A percentile compares a stretch with the other conserved stretches of the same genome.
These are phyloP conservation scores for Hyaloscypha bicolor DNA, from an alignment of 495 filamentous ascomycete genomes.

Conservation along the genomic window DNA sequence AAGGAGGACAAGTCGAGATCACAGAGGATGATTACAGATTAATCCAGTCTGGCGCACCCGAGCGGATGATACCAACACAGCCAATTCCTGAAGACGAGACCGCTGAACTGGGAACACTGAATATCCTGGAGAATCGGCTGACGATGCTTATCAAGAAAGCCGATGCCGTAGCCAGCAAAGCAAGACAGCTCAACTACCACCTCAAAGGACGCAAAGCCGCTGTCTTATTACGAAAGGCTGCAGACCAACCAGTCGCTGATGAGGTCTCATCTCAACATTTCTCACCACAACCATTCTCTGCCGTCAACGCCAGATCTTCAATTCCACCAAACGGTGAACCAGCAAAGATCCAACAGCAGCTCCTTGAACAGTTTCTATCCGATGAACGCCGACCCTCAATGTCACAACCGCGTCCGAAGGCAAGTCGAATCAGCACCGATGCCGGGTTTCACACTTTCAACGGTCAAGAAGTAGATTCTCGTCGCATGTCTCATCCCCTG, in stretches of 20 bases:
- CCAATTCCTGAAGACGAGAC: constrained; percentile 85
- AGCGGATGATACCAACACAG: constrained; percentile 81
- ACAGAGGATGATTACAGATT: constrained; percentile 84
- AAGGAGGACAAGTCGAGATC: constrained; percentile 81
- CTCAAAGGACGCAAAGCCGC: constrained; percentile 73
- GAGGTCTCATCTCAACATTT: constrained; percentile 10
- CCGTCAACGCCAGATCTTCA: constrained; percentile 21
- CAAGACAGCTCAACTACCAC: constrained; percentile 80
- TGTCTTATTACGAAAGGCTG: constrained; percentile 56
- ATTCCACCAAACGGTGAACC: constrained; percentile 21
- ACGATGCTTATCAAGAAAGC: constrained; percentile 75
- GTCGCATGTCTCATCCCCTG: constrained; percentile 20
- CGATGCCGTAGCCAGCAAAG: constrained; percentile 76
- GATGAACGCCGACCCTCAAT: constrained; percentile 10
- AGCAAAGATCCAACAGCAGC: constrained; percentile 28
- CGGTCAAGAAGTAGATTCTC: constrained; percentile 8
- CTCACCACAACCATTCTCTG: constrained; percentile 29
- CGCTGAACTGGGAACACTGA: constrained; percentile 79
- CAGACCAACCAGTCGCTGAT: constrained; percentile 4
- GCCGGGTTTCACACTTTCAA: constrained; percentile 10
- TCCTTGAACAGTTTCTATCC: constrained; percentile 32
- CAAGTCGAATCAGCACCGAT: constrained; percentile 16
- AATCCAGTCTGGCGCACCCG: constrained; percentile 77
- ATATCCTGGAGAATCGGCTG: constrained; percentile 78
- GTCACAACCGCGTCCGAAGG: constrained; percentile 10